Evolutionary conservation across 345 rosid genomes (phyloP).

Genomic region (Gossypium mustelinum): DNA sequence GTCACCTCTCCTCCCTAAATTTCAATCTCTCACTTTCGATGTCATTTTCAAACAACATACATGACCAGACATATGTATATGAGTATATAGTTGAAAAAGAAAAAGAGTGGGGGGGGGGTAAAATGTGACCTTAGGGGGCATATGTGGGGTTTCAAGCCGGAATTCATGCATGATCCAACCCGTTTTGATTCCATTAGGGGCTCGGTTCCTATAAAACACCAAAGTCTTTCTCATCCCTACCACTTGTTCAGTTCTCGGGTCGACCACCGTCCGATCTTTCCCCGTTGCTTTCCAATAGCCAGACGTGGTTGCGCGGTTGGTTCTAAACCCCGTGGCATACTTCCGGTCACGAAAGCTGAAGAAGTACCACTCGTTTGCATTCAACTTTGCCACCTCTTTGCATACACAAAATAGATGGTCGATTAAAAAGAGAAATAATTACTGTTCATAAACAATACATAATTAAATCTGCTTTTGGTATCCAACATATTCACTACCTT

Average conservation of each 20-base stretch:
- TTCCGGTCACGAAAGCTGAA: constrained; percentile 92
- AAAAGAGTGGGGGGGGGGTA: neutral
- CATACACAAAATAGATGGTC: neutral
- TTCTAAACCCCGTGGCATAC: constrained; percentile 86
- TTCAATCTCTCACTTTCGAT: neutral
- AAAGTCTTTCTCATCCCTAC: constrained; percentile 98
- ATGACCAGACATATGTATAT: neutral
- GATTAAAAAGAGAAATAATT: too few species aligned
- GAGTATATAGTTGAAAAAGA: neutral
- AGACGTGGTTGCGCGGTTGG: constrained; percentile 74
- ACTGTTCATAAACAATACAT: too few species aligned
- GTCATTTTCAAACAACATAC: neutral
- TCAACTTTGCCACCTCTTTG: constrained; percentile 87
- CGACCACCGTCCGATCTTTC: constrained; percentile 82
- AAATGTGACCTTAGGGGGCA: constrained; percentile 80
- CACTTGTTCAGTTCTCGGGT: constrained; percentile 50
- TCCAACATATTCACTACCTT: neutral
- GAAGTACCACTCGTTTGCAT: constrained; percentile 95
- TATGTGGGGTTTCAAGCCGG: constrained; percentile 85
- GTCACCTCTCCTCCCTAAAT: neutral
- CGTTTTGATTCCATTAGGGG: constrained; percentile 90
- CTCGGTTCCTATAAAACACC: constrained; percentile 84
- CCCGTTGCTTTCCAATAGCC: constrained; percentile 99
- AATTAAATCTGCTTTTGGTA: too few species aligned
- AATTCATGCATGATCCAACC: constrained; percentile 99